A percentile compares a stretch with the other conserved stretches of the same genome.
Conservation (phyloP, 495 filamentous ascomycete species). For the Hypoxylon perforatum region DNA sequence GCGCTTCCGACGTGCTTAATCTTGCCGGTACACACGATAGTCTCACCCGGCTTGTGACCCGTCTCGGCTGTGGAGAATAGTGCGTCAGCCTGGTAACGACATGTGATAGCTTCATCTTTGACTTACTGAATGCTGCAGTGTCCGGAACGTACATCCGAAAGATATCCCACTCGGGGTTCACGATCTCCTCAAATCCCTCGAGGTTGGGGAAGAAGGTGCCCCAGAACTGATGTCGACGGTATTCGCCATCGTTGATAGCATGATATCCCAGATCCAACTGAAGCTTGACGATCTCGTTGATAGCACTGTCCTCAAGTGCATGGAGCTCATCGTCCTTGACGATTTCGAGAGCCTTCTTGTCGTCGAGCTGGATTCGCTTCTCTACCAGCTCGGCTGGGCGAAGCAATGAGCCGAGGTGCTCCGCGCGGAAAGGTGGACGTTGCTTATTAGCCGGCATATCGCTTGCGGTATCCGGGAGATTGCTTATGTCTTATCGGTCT, state of each 20-base stretch:
- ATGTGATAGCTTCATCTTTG: conserved; percentile 35
- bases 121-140: conserved; percentile 69
- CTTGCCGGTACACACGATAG: conserved; percentile 73
- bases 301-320: conserved; percentile 67
- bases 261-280: conserved; percentile 72
- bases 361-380: conserved; percentile 61
- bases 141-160: conserved; percentile 77
- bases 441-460: conserved; percentile 56
- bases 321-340: conserved; percentile 50
- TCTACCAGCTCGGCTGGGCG: conserved; percentile 70
- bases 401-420: conserved; percentile 77
- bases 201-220: conserved; percentile 76
- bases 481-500: not conserved
- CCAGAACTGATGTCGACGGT: conserved; percentile 64
- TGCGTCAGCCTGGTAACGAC: conserved; percentile 16
- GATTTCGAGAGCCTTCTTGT: conserved; percentile 49
- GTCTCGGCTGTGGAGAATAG: conserved; percentile 56
- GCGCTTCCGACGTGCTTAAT: conserved; percentile 74
- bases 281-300: conserved; percentile 69
- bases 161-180: conserved; percentile 65
- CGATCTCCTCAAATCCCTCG: conserved; percentile 72
- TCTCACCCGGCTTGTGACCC: conserved; percentile 73
- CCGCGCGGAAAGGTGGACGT: conserved; percentile 75
- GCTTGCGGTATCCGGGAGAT: not conserved
- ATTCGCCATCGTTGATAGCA: conserved; percentile 76